Base-by-base conservation (phyloP, 139 green algal species). In the Medakamo hakoo region DNA sequence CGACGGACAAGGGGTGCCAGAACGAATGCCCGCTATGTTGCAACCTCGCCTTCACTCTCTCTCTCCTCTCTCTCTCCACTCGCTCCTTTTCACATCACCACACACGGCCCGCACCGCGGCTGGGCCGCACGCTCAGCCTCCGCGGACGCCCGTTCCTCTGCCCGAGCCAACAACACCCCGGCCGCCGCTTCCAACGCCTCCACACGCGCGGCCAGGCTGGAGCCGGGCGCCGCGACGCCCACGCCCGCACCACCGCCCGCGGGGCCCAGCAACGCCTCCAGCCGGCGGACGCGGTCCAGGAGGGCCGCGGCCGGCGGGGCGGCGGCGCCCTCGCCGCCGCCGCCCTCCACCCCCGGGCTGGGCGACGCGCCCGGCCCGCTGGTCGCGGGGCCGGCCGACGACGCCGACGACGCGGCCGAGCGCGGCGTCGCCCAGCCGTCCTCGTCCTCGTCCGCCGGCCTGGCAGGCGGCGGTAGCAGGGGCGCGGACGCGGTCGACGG, bases 201-300 rank as follows among this genome's bases (percentile, higher is more conserved):
- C 62, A 87, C 67, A 1, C 81, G 74, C 48, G 74, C 57, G 58
- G 84, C 64, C 68, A 87, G 57, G 28, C 32, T 76, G 60, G 73
- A 76, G 49, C 70, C 63, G 9, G 66, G 9, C 40, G 40, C 16
- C 40, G 16, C 40, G 40, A 9, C 40, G 40, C 16, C 40, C 9
- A 52, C 40, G 40, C 9, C 40, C 9, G 40, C 40, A 16, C 9
- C 40, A 9, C 9, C 40, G 9, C 9, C 40, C 9, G 9, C 9
- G 9, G 40, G 40, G 9, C 9, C 40, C 9, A 9, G 40, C 40
- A 9, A 9, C 40, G 40, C 40, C 9, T 9, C 40, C 9, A 9
- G 40, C 40, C 9, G 40, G 9, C 9, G 16, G 9, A 16, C 40
- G 40, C 27, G 27, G n/a, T 61, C 5, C 21, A 27, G 27, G 58